These are phyloP conservation scores for Zygosaccharomyces pseudorouxii DNA, from an alignment of 805 yeast genomes.

Conservation along the genomic window DNA sequence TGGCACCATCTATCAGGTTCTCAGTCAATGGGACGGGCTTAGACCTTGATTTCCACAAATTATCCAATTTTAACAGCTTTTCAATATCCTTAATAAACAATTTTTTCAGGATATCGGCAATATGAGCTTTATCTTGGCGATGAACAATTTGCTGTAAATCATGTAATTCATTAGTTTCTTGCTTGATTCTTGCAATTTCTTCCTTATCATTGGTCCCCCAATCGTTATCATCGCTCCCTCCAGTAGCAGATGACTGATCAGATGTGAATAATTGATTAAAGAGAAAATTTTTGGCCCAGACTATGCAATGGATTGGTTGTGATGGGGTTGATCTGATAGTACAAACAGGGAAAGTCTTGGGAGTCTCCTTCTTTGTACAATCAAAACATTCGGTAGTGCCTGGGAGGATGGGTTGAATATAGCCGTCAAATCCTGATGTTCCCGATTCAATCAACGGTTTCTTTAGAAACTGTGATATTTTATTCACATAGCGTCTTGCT, in stretches of 20 bases:
- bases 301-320: slow-evolving; percentile 91
- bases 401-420: slow-evolving; percentile 86
- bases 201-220: slow-evolving; percentile 61
- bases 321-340: slow-evolving; percentile 96
- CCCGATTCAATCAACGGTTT: slow-evolving; percentile 89
- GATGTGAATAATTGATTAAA: slow-evolving; percentile 76
- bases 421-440: slow-evolving; percentile 92
- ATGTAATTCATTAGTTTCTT: slow-evolving; percentile 62
- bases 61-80: slow-evolving; percentile 62
- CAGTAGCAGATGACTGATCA: slow-evolving; percentile 32
- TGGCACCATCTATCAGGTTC: slow-evolving; percentile 13
- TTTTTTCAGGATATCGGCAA: slow-evolving; percentile 48
- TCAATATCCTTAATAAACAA: slow-evolving; percentile 73
- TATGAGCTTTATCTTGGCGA: slow-evolving; percentile 31
- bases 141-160: slow-evolving; percentile 42
- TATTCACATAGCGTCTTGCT: slow-evolving; percentile 87
- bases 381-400: slow-evolving; percentile 87
- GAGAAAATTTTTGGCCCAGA: slow-evolving; percentile 93
- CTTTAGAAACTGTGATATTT: slow-evolving; percentile 65
- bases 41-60: slow-evolving; percentile 69
- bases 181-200: slow-evolving; percentile 58
- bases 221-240: slow-evolving; percentile 36
- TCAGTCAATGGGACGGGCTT: slow-evolving; percentile 61
- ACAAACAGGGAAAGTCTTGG: slow-evolving; percentile 91
- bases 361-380: slow-evolving; percentile 80